Evolutionary conservation across 2,329 filamentous ascomycete genomes (phyloP).

Genomic region (Penicillium sp.): DNA sequence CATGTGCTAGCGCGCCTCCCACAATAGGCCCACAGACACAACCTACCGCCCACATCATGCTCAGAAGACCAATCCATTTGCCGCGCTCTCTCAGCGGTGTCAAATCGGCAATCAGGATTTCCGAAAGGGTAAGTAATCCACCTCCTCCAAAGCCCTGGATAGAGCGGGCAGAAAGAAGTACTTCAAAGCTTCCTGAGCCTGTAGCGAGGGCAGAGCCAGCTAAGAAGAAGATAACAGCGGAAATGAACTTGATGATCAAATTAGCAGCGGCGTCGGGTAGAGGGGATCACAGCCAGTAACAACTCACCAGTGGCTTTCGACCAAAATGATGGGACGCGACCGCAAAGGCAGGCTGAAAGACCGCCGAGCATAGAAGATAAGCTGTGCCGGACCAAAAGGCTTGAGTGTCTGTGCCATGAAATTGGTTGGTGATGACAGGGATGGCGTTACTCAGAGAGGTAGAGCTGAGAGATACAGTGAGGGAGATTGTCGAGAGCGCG

Average conservation of each 20-base stretch:
- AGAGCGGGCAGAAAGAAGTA: constrained; percentile 55
- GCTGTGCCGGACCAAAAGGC: background rate
- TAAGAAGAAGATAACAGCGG: background rate
- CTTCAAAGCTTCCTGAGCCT: too few relatives aligned
- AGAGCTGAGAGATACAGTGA: too few relatives aligned
- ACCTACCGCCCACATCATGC: constrained; percentile 36
- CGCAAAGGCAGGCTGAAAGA: background rate
- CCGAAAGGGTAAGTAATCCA: constrained; percentile 44
- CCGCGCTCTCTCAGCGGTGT: constrained; percentile 42
- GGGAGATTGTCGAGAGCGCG: too few relatives aligned
- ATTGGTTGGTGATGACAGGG: too few relatives aligned
- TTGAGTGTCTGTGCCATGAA: background rate
- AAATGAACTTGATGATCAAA: background rate
- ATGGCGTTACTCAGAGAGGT: too few relatives aligned
- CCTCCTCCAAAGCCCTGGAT: constrained; percentile 57
- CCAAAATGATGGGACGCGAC: background rate
- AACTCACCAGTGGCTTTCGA: too few relatives aligned
- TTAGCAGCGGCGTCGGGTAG: too few relatives aligned
- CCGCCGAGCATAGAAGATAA: background rate
- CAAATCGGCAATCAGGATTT: constrained; percentile 50
- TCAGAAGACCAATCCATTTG: constrained; percentile 27
- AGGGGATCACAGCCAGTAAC: background rate
- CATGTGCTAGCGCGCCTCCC: too few relatives aligned
- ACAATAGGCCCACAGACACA: constrained; percentile 21
- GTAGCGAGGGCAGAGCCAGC: background rate